phyloP scores from a whole-genome alignment of 78 protist genomes.

The Mastigamoeba balamuthi region DNA sequence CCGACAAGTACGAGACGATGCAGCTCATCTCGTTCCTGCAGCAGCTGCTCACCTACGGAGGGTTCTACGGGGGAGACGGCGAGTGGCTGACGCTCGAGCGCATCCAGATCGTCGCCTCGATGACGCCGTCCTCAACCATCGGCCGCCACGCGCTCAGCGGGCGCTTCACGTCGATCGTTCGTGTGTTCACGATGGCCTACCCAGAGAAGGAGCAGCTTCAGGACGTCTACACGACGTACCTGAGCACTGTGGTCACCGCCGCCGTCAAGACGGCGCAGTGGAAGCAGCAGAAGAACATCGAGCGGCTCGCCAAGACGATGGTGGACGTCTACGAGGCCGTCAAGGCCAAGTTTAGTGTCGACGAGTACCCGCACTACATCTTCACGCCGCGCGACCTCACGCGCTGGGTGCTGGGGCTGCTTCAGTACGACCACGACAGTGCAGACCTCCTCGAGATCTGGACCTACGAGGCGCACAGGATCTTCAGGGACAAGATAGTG shows the following conservation, averaged over 20 bases:
- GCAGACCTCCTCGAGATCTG: not conserved
- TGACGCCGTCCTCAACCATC: conserved; percentile 61
- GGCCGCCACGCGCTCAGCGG: conserved; percentile 61
- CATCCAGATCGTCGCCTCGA: conserved; percentile 55
- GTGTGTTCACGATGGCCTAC: conserved; percentile 21
- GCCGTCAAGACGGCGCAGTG: not conserved
- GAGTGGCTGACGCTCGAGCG: conserved; percentile 65
- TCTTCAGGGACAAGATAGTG: conserved; percentile 52
- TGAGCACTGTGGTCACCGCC: not conserved
- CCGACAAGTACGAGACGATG: conserved; percentile 73
- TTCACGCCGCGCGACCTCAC: conserved; percentile 78
- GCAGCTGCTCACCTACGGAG: conserved; percentile 66
- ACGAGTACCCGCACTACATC: conserved; percentile 61
- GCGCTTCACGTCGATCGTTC: conserved; percentile 55
- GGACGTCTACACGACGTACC: conserved; percentile 11
- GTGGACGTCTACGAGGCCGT: conserved; percentile 41
- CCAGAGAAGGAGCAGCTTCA: conserved; percentile 40
- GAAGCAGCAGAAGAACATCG: not conserved
- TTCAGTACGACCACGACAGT: conserved; percentile 17
- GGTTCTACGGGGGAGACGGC: conserved; percentile 64
- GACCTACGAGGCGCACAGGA: conserved; percentile 35
- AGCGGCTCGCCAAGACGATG: conserved; percentile 35
- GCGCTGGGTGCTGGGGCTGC: conserved; percentile 29
- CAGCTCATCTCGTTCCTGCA: conserved; percentile 60
- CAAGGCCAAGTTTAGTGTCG: conserved; percentile 21